Conservation (phyloP, 805 yeast genomes). For the Kazachstania taianensis region DNA sequence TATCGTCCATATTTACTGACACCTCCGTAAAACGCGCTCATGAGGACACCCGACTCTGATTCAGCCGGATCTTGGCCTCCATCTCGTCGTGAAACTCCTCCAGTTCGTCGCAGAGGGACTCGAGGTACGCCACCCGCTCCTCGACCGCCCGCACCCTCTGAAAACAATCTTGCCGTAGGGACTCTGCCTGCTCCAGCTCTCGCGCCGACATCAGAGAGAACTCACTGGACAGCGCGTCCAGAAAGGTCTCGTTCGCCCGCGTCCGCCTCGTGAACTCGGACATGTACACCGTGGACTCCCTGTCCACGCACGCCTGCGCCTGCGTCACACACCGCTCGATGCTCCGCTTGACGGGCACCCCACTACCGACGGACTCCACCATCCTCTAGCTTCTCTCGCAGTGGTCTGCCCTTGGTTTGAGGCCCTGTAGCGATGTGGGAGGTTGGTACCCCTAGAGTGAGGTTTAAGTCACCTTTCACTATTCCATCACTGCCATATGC, state of each 20-base stretch:
- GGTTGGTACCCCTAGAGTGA: too few species aligned
- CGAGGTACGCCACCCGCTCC: constrained; percentile 32
- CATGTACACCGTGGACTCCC: constrained; percentile 21
- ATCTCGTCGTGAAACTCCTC: constrained; percentile 54
- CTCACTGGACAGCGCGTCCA: constrained; percentile 14
- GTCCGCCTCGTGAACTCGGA: constrained; percentile 19
- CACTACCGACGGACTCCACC: not conserved
- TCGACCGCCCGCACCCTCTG: constrained; percentile 27
- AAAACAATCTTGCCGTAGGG: constrained; percentile 13
- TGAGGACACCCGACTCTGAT: constrained; percentile 1
- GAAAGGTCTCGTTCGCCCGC: constrained; percentile 15
- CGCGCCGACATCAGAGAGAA: constrained; percentile 18
- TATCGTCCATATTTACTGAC: too few species aligned
- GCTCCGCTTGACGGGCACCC: constrained; percentile 2
- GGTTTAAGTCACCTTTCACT: too few species aligned
- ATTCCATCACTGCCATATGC: too few species aligned
- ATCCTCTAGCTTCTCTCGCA: not conserved
- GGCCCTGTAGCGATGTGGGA: too few species aligned
- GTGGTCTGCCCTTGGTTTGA: not conserved
- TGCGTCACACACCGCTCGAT: constrained; percentile 15
- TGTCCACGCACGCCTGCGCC: constrained; percentile 21
- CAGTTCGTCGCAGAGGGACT: constrained; percentile 42
- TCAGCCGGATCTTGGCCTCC: constrained; percentile 33
- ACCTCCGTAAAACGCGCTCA: not conserved
- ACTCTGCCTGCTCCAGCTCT: constrained; percentile 24